phyloP scores from a whole-genome alignment of 495 filamentous ascomycete genomes.

The Penicillium taxi region DNA sequence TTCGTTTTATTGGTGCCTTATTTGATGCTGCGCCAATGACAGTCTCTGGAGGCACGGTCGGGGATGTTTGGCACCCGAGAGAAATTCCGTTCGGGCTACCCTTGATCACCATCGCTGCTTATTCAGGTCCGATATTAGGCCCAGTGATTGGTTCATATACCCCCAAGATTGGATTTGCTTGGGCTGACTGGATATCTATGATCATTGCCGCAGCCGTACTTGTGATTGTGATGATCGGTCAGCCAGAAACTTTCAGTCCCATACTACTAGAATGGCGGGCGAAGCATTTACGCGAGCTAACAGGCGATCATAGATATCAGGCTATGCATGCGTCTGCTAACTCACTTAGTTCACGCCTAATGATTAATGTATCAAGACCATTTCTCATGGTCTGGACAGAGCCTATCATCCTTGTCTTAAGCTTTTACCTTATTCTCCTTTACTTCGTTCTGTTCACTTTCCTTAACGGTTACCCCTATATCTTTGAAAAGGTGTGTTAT shows the following conservation, averaged over 20 bases:
- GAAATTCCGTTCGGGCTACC: conserved; percentile 38
- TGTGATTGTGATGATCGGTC: conserved; percentile 26
- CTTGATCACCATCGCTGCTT: conserved; percentile 27
- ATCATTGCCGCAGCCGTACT: conserved; percentile 34
- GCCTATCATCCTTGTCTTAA: conserved; percentile 40
- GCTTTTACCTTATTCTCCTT: conserved; percentile 48
- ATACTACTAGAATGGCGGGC: conserved; percentile 42
- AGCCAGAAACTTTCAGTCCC: conserved; percentile 42
- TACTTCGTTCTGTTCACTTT: conserved; percentile 58
- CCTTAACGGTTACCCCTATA: conserved; percentile 50
- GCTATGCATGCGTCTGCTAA: conserved; percentile 13
- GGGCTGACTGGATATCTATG: conserved; percentile 41
- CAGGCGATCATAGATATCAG: conserved; percentile 31
- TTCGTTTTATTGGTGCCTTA: conserved; percentile 39
- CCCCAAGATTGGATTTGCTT: conserved; percentile 28
- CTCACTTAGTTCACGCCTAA: conserved; percentile 19
- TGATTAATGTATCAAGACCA: conserved; percentile 29
- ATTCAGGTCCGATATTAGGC: conserved; percentile 32
- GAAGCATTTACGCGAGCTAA: conserved; percentile 30
- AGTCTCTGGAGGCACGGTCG: conserved; percentile 36
- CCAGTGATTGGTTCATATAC: conserved; percentile 40
- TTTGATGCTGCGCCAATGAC: conserved; percentile 42
- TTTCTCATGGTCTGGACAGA: conserved; percentile 30
- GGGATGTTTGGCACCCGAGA: conserved; percentile 36
- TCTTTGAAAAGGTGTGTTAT: conserved; percentile 49